phyloP scores from a whole-genome alignment of 176 grass and related monocot species.

The Puccinellia tenuiflora region DNA sequence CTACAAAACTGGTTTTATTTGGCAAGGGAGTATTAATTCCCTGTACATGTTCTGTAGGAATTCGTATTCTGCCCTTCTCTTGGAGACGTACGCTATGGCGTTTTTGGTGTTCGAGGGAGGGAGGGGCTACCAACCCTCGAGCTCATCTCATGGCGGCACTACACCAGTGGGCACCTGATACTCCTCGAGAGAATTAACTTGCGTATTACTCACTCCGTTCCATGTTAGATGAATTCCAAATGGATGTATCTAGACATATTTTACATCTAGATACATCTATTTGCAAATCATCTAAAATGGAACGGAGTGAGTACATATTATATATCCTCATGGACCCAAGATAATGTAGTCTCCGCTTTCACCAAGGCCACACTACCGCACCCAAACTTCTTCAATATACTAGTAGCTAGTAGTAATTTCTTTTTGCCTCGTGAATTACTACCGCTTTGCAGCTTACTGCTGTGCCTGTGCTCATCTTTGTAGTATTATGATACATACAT shows the following conservation, averaged over 20 bases:
- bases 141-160: not conserved
- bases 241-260: too few relatives aligned
- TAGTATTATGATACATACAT: too few relatives aligned
- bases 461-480: too few relatives aligned
- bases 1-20: not conserved
- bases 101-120: not conserved
- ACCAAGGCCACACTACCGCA: not conserved
- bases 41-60: not conserved
- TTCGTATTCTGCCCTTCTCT: rapidly evolving
- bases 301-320: too few relatives aligned
- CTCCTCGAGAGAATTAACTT: not conserved
- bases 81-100: not conserved
- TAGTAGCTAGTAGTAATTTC: not conserved
- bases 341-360: not conserved
- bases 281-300: too few relatives aligned
- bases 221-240: too few relatives aligned
- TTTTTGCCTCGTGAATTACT: too few relatives aligned
- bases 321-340: too few relatives aligned
- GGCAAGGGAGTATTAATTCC: not conserved
- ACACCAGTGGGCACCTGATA: not conserved
- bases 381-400: too few relatives aligned
- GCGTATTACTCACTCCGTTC: too few relatives aligned
- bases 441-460: too few relatives aligned
- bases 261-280: too few relatives aligned
- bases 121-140: not conserved